These are phyloP conservation scores for Scutellaria galericulata DNA, from an alignment of 257 asterid genomes.

Conservation along the genomic window DNA sequence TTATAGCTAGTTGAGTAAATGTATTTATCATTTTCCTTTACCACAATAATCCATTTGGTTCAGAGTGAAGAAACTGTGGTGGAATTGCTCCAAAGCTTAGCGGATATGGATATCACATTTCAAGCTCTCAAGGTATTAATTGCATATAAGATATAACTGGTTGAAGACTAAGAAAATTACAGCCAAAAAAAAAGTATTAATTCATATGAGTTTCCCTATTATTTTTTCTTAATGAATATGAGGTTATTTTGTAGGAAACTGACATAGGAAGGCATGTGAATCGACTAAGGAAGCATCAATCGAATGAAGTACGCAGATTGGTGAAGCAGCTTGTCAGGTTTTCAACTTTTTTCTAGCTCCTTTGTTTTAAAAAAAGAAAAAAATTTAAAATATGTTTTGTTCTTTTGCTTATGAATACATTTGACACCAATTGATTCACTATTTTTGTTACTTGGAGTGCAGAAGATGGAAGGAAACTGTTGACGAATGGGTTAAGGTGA, in stretches of 20 bases:
- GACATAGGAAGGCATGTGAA: conserved; percentile 93
- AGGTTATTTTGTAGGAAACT: conserved; percentile 59
- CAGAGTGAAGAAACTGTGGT: conserved; percentile 80
- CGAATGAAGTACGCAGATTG: conserved; percentile 76
- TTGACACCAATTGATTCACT: conserved; percentile 9
- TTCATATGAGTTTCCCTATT: background rate
- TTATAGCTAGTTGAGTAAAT: background rate
- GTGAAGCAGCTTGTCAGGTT: conserved; percentile 95
- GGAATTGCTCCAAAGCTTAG: conserved; percentile 73
- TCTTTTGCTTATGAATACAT: background rate
- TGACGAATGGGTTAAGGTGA: conserved; percentile 90
- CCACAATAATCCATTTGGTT: background rate
- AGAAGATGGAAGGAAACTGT: conserved; percentile 96
- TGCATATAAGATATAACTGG: background rate
- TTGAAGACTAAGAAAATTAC: too few species aligned
- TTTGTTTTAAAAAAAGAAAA: background rate
- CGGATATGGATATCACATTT: conserved; percentile 90
- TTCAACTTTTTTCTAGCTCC: background rate
- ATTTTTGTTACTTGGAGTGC: conserved; percentile 35
- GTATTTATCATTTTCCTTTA: background rate
- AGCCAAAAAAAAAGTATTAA: background rate
- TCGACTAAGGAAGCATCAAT: conserved; percentile 79
- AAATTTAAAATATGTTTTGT: background rate
- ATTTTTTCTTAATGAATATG: conserved; percentile 16
- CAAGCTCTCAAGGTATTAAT: conserved; percentile 72